These are phyloP conservation scores for Ramularia endophylla DNA, from an alignment of 2,329 filamentous ascomycete species.

Conservation along the genomic window DNA sequence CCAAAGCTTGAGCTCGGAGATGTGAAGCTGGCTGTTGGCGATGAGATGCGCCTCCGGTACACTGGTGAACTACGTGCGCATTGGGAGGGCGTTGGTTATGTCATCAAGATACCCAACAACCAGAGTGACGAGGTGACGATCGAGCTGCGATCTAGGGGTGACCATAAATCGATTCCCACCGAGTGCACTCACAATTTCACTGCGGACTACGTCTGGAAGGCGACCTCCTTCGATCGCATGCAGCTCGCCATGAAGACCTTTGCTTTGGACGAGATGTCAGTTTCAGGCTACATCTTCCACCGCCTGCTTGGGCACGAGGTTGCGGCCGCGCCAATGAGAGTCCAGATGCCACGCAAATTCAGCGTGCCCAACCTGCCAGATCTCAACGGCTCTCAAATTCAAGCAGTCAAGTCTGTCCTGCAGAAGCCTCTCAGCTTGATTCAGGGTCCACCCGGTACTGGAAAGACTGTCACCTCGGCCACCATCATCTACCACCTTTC, in stretches of 20 bases:
- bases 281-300: slow-evolving; percentile 98
- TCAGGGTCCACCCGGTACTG: slow-evolving; percentile 92
- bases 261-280: slow-evolving; percentile 94
- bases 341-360: slow-evolving; percentile 92
- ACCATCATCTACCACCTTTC: slow-evolving; percentile 98
- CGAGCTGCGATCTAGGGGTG: slow-evolving; percentile 87
- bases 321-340: slow-evolving; percentile 90
- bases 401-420: slow-evolving; percentile 89
- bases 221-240: slow-evolving; percentile 98
- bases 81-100: slow-evolving; percentile 98
- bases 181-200: slow-evolving; percentile 98
- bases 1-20: slow-evolving; percentile 97
- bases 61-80: slow-evolving; percentile 84
- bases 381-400: slow-evolving; percentile 91
- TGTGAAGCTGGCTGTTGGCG: slow-evolving; percentile 94
- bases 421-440: slow-evolving; percentile 93
- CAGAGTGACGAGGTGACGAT: slow-evolving; percentile 96
- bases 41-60: slow-evolving; percentile 97
- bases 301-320: slow-evolving; percentile 94
- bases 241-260: slow-evolving; percentile 99
- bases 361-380: slow-evolving; percentile 91
- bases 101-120: slow-evolving; percentile 99
- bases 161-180: slow-evolving; percentile 92
- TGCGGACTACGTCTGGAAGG: slow-evolving; percentile 99
- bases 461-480: slow-evolving; percentile 97